Evolutionary conservation across 805 yeast genomes (phyloP).

Genomic region (Yarrowia porcina): DNA sequence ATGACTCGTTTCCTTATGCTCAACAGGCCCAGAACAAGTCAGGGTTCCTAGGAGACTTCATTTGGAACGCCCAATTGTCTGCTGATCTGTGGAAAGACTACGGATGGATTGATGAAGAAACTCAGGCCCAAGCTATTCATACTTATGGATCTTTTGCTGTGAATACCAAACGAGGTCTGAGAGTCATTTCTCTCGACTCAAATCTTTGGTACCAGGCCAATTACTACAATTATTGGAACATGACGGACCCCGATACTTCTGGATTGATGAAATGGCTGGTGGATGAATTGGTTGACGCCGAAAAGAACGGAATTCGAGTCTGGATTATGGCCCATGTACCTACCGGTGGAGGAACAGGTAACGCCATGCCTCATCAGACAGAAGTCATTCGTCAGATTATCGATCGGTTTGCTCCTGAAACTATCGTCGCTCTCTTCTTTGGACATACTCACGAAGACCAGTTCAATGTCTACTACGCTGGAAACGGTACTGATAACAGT

Average conservation of each 20-base stretch:
- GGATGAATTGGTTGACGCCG: conserved; percentile 59
- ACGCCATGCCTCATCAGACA: conserved; percentile 54
- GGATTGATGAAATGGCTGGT: conserved; percentile 61
- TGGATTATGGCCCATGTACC: conserved; percentile 75
- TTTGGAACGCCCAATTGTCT: conserved; percentile 49
- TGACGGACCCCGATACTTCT: conserved; percentile 55
- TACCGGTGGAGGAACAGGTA: conserved; percentile 46
- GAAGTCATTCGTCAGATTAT: conserved; percentile 54
- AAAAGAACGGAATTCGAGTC: conserved; percentile 55
- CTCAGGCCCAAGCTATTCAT: conserved; percentile 35
- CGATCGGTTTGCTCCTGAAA: conserved; percentile 64
- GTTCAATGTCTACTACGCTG: conserved; percentile 54
- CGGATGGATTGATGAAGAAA: conserved; percentile 44
- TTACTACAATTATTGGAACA: conserved; percentile 51
- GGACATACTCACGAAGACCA: conserved; percentile 74
- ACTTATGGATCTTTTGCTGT: conserved; percentile 60
- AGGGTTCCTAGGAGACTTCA: conserved; percentile 44
- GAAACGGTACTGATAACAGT: conserved; percentile 43
- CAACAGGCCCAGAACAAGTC: conserved; percentile 56
- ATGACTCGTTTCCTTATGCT: conserved; percentile 70
- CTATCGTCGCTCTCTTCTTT: conserved; percentile 64
- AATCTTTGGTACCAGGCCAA: conserved; percentile 66
- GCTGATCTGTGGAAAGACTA: conserved; percentile 49
- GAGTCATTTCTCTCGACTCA: conserved; percentile 61
- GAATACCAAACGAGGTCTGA: conserved; percentile 54